Evolutionary conservation across 768 basidiomycete species (phyloP).

Genomic region (Rhodosporidiobolus sp.): DNA sequence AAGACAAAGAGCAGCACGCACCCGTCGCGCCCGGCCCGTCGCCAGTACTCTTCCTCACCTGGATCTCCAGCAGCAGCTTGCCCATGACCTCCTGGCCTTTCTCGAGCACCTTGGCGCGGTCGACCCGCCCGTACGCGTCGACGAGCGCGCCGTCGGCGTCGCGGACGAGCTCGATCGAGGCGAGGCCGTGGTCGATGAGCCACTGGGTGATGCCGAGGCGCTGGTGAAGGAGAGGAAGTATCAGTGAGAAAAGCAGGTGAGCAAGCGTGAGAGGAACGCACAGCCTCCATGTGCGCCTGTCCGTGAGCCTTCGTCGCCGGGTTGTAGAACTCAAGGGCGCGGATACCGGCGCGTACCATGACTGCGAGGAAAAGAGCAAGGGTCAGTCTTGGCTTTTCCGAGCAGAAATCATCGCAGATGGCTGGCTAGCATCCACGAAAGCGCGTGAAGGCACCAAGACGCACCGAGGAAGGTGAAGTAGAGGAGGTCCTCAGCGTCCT

Average conservation of each 20-base stretch:
- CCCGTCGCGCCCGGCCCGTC: constrained; percentile 26
- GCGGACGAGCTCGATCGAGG: constrained; percentile 65
- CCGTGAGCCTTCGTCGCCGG: constrained; percentile 76
- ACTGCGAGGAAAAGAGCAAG: constrained; percentile 51
- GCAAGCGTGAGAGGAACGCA: background rate
- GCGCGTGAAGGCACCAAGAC: too few relatives aligned
- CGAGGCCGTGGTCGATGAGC: constrained; percentile 67
- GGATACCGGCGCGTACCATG: constrained; percentile 73
- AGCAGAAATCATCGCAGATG: too few relatives aligned
- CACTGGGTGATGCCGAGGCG: constrained; percentile 78
- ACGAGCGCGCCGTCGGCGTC: constrained; percentile 60
- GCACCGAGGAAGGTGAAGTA: constrained; percentile 58
- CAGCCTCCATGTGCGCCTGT: constrained; percentile 52
- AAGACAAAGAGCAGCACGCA: background rate
- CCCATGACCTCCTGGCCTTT: constrained; percentile 67
- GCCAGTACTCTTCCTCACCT: constrained; percentile 73
- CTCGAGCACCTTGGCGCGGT: constrained; percentile 64
- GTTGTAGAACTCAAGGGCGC: constrained; percentile 70
- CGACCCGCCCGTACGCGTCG: constrained; percentile 70
- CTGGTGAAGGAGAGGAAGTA: constrained; percentile 55
- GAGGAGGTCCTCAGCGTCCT: constrained; percentile 66
- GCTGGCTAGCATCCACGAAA: too few relatives aligned
- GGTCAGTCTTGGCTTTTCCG: too few relatives aligned
- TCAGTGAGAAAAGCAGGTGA: background rate
- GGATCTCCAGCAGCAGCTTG: constrained; percentile 71